These are phyloP conservation scores for Nemania serpens DNA, from an alignment of 2,329 filamentous ascomycete genomes.

Conservation along the genomic window DNA sequence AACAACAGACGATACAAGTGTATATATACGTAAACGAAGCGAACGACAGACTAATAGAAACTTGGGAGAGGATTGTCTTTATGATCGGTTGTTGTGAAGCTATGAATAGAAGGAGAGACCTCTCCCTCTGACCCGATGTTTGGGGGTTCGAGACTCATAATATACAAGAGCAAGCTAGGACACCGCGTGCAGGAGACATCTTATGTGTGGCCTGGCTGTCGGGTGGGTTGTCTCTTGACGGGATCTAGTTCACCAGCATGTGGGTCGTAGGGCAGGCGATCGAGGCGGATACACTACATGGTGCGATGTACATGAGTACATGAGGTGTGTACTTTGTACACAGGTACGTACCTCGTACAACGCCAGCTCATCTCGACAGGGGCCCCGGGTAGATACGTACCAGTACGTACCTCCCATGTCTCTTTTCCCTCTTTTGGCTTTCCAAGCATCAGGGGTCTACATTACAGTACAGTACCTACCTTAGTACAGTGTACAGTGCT, in stretches of 20 bases:
- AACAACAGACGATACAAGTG: slow-evolving; percentile 3
- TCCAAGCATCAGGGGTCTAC: background rate
- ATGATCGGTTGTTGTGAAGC: slow-evolving; percentile 13
- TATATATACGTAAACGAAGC: slow-evolving; percentile 14
- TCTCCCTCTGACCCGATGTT: slow-evolving; percentile 18
- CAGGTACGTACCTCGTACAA: no score
- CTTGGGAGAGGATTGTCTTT: slow-evolving; percentile 11
- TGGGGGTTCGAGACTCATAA: slow-evolving; percentile 31
- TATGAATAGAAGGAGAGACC: slow-evolving; percentile 20
- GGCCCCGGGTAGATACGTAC: slow-evolving; percentile 13
- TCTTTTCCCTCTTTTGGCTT: slow-evolving; percentile 11
- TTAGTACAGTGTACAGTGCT: background rate
- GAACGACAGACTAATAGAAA: slow-evolving; percentile 9
- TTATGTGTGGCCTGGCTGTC: slow-evolving; percentile 19
- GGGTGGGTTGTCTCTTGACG: slow-evolving; percentile 24
- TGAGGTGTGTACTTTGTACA: background rate
- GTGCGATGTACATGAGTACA: background rate
- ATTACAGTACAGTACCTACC: background rate
- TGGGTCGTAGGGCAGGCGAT: slow-evolving; percentile 29
- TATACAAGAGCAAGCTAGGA: slow-evolving; percentile 28
- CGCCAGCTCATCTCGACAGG: slow-evolving; percentile 27
- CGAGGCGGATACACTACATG: slow-evolving; percentile 27
- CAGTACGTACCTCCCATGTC: slow-evolving; percentile 18
- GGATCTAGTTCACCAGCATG: slow-evolving; percentile 26
- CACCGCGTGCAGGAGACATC: slow-evolving; percentile 20